These are phyloP conservation scores for Dipteronia sinensis DNA, from an alignment of 345 rosid genomes.

Conservation along the genomic window DNA sequence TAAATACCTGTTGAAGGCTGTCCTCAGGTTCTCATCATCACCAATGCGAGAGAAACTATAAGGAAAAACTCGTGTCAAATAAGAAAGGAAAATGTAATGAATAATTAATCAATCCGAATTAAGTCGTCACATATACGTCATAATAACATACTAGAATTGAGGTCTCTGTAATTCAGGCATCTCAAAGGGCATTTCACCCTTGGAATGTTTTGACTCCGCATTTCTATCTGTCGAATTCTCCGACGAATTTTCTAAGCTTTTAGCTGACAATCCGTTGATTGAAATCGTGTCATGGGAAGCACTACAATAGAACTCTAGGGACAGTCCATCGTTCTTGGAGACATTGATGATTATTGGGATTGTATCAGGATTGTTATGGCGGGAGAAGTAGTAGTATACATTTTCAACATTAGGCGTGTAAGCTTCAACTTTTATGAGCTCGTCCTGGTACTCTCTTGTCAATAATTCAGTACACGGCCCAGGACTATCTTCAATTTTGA, in stretches of 20 bases:
- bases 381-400: too few species aligned
- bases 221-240: too few species aligned
- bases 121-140: neutral
- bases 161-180: too few species aligned
- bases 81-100: too few species aligned
- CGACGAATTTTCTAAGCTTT: too few species aligned
- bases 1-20: slow-evolving; percentile 70
- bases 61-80: too few species aligned
- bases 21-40: slow-evolving; percentile 80
- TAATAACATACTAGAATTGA: too few species aligned
- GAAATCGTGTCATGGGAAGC: slow-evolving; percentile 65
- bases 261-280: slow-evolving; percentile 60
- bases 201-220: slow-evolving; percentile 37
- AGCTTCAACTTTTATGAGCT: slow-evolving; percentile 67
- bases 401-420: slow-evolving; percentile 82
- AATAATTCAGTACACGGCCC: slow-evolving; percentile 46
- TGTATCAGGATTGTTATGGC: too few species aligned
- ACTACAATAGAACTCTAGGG: slow-evolving; percentile 4
- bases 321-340: too few species aligned
- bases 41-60: slow-evolving; percentile 11
- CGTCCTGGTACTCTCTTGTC: slow-evolving; percentile 72
- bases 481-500: too few species aligned
- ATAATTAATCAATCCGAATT: too few species aligned
- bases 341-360: slow-evolving; percentile 38
- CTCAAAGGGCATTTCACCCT: slow-evolving; percentile 52